phyloP scores from a whole-genome alignment of 2,329 filamentous ascomycete genomes.

The Nigrospora sphaerica region DNA sequence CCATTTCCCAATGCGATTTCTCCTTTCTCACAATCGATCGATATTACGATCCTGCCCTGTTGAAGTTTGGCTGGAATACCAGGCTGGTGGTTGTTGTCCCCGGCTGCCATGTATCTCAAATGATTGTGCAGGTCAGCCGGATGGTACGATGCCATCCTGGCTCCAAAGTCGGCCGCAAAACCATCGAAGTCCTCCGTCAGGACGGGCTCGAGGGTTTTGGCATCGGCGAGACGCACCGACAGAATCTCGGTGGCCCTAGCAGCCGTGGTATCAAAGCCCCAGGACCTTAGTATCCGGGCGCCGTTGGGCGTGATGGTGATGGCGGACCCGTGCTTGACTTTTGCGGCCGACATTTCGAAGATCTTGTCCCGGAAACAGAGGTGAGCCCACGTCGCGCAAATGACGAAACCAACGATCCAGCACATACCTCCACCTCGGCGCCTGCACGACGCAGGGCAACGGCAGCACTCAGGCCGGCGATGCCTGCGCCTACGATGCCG shows the following conservation, averaged over 20 bases:
- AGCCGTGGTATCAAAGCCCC: constrained; percentile 24
- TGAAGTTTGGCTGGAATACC: background rate
- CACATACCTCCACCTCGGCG: constrained; percentile 5
- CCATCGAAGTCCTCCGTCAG: constrained; percentile 1
- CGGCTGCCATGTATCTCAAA: constrained; percentile 3
- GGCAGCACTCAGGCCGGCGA: constrained; percentile 7
- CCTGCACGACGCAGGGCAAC: constrained; percentile 7
- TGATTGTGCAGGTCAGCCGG: constrained; percentile 4
- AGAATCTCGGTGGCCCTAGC: constrained; percentile 18
- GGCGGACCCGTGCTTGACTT: constrained; percentile 29
- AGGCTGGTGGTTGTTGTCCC: background rate
- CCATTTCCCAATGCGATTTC: constrained; percentile 2
- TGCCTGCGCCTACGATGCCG: constrained; percentile 8
- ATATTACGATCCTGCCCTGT: constrained; percentile 1
- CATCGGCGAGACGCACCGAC: constrained; percentile 13
- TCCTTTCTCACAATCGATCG: constrained; percentile 4
- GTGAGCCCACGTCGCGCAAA: background rate
- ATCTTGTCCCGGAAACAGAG: constrained; percentile 8
- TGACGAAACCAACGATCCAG: background rate
- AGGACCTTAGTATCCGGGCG: constrained; percentile 23
- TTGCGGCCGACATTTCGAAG: constrained; percentile 29
- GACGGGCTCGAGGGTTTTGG: constrained; percentile 15
- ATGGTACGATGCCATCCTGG: constrained; percentile 5
- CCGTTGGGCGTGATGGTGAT: constrained; percentile 31
- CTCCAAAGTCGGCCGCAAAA: constrained; percentile 2